These are phyloP conservation scores for Xylaria sp. DNA, from an alignment of 2,329 filamentous ascomycete species.

Conservation along the genomic window DNA sequence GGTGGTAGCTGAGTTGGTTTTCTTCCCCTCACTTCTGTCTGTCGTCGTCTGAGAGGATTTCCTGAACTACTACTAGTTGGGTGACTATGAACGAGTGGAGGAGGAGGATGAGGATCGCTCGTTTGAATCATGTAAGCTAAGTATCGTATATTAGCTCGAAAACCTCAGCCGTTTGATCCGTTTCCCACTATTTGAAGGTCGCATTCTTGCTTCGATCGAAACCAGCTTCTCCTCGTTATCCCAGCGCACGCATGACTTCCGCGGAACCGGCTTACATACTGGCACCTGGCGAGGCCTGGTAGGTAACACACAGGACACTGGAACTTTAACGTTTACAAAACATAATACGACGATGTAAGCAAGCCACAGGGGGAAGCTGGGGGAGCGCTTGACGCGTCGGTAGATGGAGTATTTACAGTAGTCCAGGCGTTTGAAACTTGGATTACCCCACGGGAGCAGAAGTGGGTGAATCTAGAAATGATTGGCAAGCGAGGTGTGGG, in stretches of 20 bases:
- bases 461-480: slow-evolving; percentile 12
- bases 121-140: neutral
- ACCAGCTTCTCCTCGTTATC: too few relatives aligned
- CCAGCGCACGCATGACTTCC: too few relatives aligned
- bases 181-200: neutral
- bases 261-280: neutral
- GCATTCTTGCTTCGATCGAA: neutral
- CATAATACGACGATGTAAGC: neutral
- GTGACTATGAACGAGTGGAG: neutral
- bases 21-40: slow-evolving; percentile 7
- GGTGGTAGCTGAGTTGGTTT: neutral
- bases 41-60: neutral
- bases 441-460: slow-evolving; percentile 23
- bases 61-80: neutral
- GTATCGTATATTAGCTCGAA: neutral
- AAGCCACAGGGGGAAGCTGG: too few relatives aligned
- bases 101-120: neutral
- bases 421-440: slow-evolving; percentile 4
- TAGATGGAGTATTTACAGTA: neutral
- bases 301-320: too few relatives aligned
- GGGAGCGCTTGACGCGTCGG: neutral
- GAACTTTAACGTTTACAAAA: neutral
- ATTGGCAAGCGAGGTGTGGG: slow-evolving; percentile 31
- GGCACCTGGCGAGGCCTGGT: too few relatives aligned
- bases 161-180: neutral